Conservation (phyloP, 2,329 filamentous ascomycete genomes). For the Teratosphaeria gauchensis region DNA sequence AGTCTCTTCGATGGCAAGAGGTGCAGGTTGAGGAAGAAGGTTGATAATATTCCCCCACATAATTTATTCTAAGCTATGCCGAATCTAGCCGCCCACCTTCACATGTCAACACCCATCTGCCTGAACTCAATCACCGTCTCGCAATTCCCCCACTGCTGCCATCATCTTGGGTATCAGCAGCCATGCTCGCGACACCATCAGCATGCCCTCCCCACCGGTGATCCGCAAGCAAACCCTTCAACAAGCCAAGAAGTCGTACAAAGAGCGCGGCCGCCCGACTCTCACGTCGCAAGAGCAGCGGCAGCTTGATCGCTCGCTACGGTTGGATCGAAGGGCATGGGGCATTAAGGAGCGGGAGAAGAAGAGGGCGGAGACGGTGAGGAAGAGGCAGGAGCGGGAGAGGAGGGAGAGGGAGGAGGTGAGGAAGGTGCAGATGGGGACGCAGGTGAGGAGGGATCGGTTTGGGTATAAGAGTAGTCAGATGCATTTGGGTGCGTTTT, state of each 20-base stretch:
- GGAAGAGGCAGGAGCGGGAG: constrained; percentile 21
- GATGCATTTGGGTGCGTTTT: constrained; percentile 26
- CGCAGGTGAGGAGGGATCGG: constrained; percentile 23
- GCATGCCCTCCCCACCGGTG: background rate
- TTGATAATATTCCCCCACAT: no score
- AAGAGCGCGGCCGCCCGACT: constrained; percentile 21
- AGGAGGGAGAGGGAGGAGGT: constrained; percentile 9
- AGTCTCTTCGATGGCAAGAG: no score
- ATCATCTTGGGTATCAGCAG: background rate
- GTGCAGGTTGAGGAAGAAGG: no score
- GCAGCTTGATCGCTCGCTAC: constrained; percentile 24
- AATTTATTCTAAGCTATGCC: no score
- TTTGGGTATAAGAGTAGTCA: constrained; percentile 28
- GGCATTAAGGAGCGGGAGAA: constrained; percentile 25
- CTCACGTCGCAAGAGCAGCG: constrained; percentile 23
- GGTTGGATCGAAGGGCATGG: constrained; percentile 26
- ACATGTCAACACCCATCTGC: background rate
- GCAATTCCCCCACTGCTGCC: background rate
- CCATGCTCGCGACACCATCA: background rate
- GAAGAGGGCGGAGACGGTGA: constrained; percentile 19
- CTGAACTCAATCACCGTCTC: background rate
- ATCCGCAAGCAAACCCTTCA: constrained; percentile 20
- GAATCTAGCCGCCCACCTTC: background rate
- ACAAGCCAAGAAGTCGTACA: constrained; percentile 29
- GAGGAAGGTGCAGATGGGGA: constrained; percentile 15